Evolutionary conservation across 164 flowering plant genomes (phyloP).

Genomic region (Nymphaea thermarum): DNA sequence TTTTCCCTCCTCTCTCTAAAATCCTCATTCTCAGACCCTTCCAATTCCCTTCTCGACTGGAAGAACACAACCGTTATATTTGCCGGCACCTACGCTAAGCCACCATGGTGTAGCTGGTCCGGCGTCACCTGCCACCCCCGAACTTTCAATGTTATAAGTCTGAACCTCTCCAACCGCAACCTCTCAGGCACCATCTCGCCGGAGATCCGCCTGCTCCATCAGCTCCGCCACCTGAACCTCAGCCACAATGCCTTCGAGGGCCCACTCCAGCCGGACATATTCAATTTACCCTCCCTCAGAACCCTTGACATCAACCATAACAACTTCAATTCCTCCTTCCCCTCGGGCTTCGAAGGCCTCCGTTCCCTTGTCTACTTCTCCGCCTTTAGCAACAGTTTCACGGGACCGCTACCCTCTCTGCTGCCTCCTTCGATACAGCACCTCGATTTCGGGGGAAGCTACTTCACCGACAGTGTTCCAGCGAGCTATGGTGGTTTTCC

Average conservation of each 20-base stretch:
- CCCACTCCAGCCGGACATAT: constrained; percentile 36
- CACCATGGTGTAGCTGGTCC: constrained; percentile 81
- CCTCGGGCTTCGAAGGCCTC: constrained; percentile 53
- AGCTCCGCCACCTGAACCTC: constrained; percentile 46
- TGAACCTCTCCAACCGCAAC: constrained; percentile 67
- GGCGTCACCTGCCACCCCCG: constrained; percentile 53
- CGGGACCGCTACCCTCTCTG: constrained; percentile 55
- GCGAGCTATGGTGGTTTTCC: constrained; percentile 33
- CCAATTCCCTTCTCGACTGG: constrained; percentile 49
- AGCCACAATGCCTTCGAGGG: constrained; percentile 66
- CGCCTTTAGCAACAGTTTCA: constrained; percentile 81
- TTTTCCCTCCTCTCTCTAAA: constrained; percentile 60
- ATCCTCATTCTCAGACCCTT: constrained; percentile 57
- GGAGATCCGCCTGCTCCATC: constrained; percentile 29
- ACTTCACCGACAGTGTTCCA: constrained; percentile 63
- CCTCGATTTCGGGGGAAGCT: constrained; percentile 91
- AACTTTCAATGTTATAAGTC: constrained; percentile 24
- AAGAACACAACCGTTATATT: constrained; percentile 12
- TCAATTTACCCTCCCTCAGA: constrained; percentile 34
- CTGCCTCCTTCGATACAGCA: constrained; percentile 29
- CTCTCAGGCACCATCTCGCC: constrained; percentile 61
- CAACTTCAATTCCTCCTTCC: constrained; percentile 50
- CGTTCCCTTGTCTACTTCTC: constrained; percentile 30
- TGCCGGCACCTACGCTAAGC: constrained; percentile 11
- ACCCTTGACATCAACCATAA: constrained; percentile 76